Conservation (phyloP, 75 land plant species). For the Adiantum capillusveneris region DNA sequence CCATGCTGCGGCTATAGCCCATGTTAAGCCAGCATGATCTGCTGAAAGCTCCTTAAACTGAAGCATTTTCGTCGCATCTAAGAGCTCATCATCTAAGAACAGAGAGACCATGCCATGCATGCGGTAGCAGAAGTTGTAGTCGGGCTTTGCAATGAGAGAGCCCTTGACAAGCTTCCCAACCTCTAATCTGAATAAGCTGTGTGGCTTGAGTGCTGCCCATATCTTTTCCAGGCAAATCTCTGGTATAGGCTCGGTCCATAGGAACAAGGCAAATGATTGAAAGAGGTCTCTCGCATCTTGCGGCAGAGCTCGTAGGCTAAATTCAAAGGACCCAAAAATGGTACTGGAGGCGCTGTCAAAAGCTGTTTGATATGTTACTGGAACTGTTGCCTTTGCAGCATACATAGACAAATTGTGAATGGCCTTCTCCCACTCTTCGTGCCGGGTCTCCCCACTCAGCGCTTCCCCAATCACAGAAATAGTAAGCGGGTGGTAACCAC, state of each 20-base stretch:
- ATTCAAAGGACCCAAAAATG: conserved; percentile 40
- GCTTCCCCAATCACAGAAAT: conserved; percentile 54
- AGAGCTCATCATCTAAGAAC: conserved; percentile 23
- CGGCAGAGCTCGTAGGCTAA: conserved; percentile 36
- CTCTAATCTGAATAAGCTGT: conserved; percentile 26
- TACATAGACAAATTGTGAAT: conserved; percentile 31
- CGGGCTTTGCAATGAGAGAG: conserved; percentile 24
- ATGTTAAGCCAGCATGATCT: conserved; percentile 4
- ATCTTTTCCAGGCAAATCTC: conserved; percentile 40
- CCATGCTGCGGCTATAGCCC: conserved; percentile 23
- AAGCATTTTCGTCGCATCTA: conserved; percentile 23
- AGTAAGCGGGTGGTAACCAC: conserved; percentile 54
- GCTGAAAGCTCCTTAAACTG: conserved; percentile 10
- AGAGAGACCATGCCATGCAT: conserved; percentile 51
- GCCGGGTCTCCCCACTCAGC: conserved; percentile 31
- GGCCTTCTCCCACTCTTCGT: conserved; percentile 48
- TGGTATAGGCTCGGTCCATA: conserved; percentile 43
- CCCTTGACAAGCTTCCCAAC: conserved; percentile 35
- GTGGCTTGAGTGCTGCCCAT: conserved; percentile 28
- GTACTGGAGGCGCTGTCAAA: conserved; percentile 34
- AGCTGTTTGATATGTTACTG: conserved; percentile 40
- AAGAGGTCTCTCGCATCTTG: conserved; percentile 27
- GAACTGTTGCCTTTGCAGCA: conserved; percentile 44
- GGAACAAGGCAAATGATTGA: conserved; percentile 24
- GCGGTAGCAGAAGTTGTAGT: conserved; percentile 19